Evolutionary conservation across 2,329 filamentous ascomycete species (phyloP).

Genomic region (Purpureocillium lavendulum): DNA sequence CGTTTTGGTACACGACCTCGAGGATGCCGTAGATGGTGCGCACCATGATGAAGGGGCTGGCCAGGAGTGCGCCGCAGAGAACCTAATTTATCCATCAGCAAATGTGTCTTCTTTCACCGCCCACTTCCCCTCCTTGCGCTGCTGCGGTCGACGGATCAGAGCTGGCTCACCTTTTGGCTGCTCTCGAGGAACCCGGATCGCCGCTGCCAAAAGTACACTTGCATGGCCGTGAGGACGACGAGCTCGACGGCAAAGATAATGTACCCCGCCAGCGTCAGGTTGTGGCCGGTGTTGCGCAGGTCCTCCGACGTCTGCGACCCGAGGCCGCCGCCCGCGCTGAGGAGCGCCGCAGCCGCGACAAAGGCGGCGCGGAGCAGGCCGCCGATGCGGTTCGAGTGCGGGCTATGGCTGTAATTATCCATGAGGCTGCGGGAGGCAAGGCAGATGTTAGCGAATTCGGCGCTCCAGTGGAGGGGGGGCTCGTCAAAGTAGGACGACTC

Average conservation of each 20-base stretch:
- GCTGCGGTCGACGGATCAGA: too few species aligned
- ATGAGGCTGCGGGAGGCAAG: constrained; percentile 8
- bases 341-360: constrained; percentile 9
- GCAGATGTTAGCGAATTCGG: neutral
- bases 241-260: constrained; percentile 12
- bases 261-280: constrained; percentile 13
- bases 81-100: constrained; percentile 3
- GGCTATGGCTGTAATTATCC: constrained; percentile 13
- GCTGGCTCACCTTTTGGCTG: constrained; percentile 10
- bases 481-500: constrained; percentile 3
- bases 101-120: neutral
- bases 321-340: constrained; percentile 12
- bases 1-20: constrained; percentile 7
- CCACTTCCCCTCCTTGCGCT: neutral
- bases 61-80: constrained; percentile 10
- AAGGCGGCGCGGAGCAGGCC: constrained; percentile 9
- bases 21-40: constrained; percentile 14
- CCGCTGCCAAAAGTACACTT: constrained; percentile 8
- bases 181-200: constrained; percentile 8
- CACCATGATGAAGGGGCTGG: constrained; percentile 12
- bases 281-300: constrained; percentile 4
- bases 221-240: constrained; percentile 8
- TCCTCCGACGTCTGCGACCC: constrained; percentile 3
- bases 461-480: too few species aligned
- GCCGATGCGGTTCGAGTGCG: constrained; percentile 9